These are phyloP conservation scores for Hypoxylon sp. DNA, from an alignment of 2,329 filamentous ascomycete species.

Conservation along the genomic window DNA sequence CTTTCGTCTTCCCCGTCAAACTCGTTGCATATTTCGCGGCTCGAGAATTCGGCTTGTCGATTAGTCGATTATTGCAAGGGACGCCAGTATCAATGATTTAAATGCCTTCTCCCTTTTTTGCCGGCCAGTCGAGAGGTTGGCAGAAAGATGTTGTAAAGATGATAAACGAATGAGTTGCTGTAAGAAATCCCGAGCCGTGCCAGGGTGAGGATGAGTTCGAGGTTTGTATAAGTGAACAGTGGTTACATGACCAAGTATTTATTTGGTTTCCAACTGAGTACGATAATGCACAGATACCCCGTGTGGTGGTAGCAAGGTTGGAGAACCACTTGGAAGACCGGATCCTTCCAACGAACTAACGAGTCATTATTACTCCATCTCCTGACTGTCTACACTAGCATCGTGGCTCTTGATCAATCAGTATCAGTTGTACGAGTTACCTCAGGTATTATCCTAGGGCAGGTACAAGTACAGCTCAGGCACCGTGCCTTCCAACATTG, in stretches of 20 bases:
- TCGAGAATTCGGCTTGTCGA: slow-evolving; percentile 11
- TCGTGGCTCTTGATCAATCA: not conserved
- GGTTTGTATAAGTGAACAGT: slow-evolving; percentile 11
- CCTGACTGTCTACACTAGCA: not conserved
- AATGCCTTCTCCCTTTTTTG: not conserved
- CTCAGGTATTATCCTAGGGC: slow-evolving; percentile 1
- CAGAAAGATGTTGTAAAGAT: not conserved
- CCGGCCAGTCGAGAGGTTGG: not conserved
- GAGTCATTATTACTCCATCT: not conserved
- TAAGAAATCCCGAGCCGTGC: not conserved
- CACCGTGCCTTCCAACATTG: not conserved
- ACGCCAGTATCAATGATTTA: not conserved
- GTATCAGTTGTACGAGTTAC: not conserved
- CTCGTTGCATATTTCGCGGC: slow-evolving; percentile 22
- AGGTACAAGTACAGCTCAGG: slow-evolving; percentile 10
- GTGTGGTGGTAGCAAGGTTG: slow-evolving; percentile 20
- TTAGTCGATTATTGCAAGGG: slow-evolving; percentile 6
- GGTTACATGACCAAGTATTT: slow-evolving; percentile 30
- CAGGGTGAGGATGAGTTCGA: slow-evolving; percentile 23
- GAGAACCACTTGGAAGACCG: slow-evolving; percentile 22
- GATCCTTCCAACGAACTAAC: slow-evolving; percentile 15
- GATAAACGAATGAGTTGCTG: not conserved
- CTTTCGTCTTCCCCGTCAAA: slow-evolving; percentile 8
- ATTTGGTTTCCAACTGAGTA: slow-evolving; percentile 21
- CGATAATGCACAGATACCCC: slow-evolving; percentile 13